Evolutionary conservation across 164 flowering plant species (phyloP).

Genomic region (Nymphaea thermarum): DNA sequence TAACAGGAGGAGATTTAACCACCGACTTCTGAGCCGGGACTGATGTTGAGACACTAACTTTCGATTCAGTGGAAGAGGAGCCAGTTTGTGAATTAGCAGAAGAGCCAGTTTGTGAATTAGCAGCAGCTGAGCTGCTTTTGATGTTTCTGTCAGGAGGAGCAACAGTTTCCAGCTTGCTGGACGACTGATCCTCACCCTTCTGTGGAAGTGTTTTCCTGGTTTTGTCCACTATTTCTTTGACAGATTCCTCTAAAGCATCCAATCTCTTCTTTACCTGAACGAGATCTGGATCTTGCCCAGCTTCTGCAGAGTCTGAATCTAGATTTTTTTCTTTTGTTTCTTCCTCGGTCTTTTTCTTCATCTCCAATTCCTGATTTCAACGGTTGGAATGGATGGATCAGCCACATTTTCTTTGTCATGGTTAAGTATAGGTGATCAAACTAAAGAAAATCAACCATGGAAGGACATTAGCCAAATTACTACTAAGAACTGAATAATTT

Average conservation of each 20-base stretch:
- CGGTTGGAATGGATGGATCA: not conserved
- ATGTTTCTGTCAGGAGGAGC: slow-evolving; percentile 1
- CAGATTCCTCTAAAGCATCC: slow-evolving; percentile 48
- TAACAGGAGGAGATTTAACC: not conserved
- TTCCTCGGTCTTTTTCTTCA: slow-evolving; percentile 45
- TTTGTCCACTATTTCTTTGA: slow-evolving; percentile 50
- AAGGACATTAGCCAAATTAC: too few species aligned
- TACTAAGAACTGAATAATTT: too few species aligned
- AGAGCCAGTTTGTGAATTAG: slow-evolving; percentile 7
- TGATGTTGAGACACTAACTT: slow-evolving; percentile 2
- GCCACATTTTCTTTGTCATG: not conserved
- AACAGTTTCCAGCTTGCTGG: slow-evolving; percentile 8
- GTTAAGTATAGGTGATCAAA: not conserved
- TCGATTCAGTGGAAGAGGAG: slow-evolving; percentile 1
- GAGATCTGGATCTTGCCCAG: slow-evolving; percentile 28
- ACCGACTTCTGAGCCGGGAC: slow-evolving; percentile 1
- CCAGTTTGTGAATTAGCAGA: slow-evolving; percentile 9
- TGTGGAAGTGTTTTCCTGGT: slow-evolving; percentile 23
- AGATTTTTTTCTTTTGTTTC: slow-evolving; percentile 45
- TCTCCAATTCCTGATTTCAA: slow-evolving; percentile 36
- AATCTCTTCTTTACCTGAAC: slow-evolving; percentile 54
- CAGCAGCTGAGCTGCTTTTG: slow-evolving; percentile 7
- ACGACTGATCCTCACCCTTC: slow-evolving; percentile 7
- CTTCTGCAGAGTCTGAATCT: slow-evolving; percentile 22
- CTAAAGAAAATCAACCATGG: not conserved